A percentile compares a stretch with the other conserved stretches of the same genome.
Conservation (phyloP, 495 filamentous ascomycete genomes). For the Xylaria acuta region DNA sequence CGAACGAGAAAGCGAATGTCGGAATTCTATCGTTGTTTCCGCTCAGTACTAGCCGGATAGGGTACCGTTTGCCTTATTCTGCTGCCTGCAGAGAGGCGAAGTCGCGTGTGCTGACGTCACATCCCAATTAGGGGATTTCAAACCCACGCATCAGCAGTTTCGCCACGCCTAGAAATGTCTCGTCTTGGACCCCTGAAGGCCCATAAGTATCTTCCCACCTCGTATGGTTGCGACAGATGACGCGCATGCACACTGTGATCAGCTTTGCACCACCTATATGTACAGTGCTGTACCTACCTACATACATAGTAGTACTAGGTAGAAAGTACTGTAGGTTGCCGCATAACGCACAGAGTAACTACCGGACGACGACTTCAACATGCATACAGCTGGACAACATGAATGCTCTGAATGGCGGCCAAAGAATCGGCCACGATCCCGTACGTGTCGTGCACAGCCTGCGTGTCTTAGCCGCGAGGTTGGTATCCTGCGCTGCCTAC, state of each 20-base stretch:
- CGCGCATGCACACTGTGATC: constrained; percentile 11
- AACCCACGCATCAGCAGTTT: constrained; percentile 9
- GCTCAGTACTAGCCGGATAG: not conserved
- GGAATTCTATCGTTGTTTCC: not conserved
- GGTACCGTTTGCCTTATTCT: not conserved
- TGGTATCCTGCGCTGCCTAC: no score
- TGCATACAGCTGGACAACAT: not conserved
- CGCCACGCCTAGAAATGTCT: constrained; percentile 8
- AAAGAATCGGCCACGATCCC: not conserved
- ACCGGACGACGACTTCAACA: not conserved
- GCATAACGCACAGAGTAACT: not conserved
- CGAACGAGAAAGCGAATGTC: not conserved
- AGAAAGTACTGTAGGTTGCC: not conserved
- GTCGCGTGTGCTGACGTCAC: constrained; percentile 12
- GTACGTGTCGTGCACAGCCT: not conserved
- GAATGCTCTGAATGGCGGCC: not conserved
- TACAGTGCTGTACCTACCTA: not conserved
- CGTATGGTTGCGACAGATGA: not conserved
- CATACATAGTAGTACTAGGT: not conserved
- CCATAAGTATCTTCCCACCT: no score
- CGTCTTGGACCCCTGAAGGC: constrained; percentile 3
- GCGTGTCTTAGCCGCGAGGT: not conserved
- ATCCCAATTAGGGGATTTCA: not conserved
- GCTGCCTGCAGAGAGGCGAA: not conserved
- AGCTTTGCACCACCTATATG: not conserved